Evolutionary conservation across 306 rosid species (phyloP).

Genomic region (Fragaria nilgerrensis): DNA sequence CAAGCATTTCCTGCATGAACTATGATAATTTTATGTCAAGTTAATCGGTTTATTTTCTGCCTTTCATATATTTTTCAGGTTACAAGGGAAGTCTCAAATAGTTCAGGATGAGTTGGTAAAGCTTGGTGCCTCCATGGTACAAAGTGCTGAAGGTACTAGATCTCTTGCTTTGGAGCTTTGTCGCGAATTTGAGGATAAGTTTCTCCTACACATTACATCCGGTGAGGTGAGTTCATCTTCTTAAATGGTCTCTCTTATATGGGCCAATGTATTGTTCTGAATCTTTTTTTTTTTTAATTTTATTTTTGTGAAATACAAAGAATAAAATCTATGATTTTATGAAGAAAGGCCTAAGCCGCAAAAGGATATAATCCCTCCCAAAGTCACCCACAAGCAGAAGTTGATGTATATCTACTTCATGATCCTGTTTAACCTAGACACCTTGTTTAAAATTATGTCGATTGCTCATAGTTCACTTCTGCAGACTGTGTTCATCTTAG

Average conservation of each 20-base stretch:
- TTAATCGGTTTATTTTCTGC: conserved; percentile 10
- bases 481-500: neutral
- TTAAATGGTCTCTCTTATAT: neutral
- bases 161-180: conserved; percentile 98
- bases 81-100: conserved; percentile 92
- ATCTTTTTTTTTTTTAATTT: neutral
- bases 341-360: neutral
- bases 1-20: neutral
- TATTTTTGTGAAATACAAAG: neutral
- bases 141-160: conserved; percentile 89
- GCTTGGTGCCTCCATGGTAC: conserved; percentile 92
- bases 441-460: neutral
- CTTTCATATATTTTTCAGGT: conserved; percentile 44
- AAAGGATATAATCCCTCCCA: neutral
- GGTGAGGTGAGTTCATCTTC: conserved; percentile 75
- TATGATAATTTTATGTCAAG: neutral
- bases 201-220: conserved; percentile 78
- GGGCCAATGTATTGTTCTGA: neutral
- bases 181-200: conserved; percentile 97
- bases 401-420: neutral
- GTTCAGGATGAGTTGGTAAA: conserved; percentile 95
- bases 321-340: neutral
- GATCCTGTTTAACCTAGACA: neutral
- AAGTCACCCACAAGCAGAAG: neutral
- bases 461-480: neutral